Evolutionary conservation across 768 basidiomycete genomes (phyloP).

Genomic region (Amanita pallidorosea): DNA sequence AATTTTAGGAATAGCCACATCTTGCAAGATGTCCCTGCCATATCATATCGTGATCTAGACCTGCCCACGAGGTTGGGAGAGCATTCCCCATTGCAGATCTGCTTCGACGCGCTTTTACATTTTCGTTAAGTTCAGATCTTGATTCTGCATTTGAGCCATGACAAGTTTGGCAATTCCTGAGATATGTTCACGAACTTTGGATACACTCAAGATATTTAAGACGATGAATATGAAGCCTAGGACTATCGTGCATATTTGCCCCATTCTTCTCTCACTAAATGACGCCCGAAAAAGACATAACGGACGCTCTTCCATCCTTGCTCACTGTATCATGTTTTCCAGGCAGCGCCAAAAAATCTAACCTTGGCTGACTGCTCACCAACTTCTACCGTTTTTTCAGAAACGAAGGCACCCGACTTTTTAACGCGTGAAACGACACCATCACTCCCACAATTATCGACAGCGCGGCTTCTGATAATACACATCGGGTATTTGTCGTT

Average conservation of each 20-base stretch:
- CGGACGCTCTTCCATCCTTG: neutral
- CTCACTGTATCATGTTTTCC: neutral
- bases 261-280: neutral
- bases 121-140: constrained; percentile 1
- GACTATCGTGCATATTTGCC: neutral
- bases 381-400: neutral
- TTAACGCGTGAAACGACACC: constrained; percentile 18
- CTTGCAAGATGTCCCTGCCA: constrained; percentile 7
- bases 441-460: constrained; percentile 29
- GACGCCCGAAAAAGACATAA: neutral
- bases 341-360: neutral
- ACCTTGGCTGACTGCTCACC: neutral
- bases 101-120: constrained; percentile 2
- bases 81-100: constrained; percentile 10
- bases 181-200: neutral
- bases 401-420: constrained; percentile 11
- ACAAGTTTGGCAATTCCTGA: constrained; percentile 1
- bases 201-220: neutral
- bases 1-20: constrained; percentile 4
- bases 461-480: constrained; percentile 43
- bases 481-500: constrained; percentile 52
- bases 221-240: neutral
- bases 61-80: neutral
- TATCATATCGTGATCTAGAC: constrained; percentile 1
- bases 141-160: constrained; percentile 1